Evolutionary conservation across 768 basidiomycete species (phyloP), one percentile per base, ranked within the genome.

Genomic region (Calocera viscosa): DNA sequence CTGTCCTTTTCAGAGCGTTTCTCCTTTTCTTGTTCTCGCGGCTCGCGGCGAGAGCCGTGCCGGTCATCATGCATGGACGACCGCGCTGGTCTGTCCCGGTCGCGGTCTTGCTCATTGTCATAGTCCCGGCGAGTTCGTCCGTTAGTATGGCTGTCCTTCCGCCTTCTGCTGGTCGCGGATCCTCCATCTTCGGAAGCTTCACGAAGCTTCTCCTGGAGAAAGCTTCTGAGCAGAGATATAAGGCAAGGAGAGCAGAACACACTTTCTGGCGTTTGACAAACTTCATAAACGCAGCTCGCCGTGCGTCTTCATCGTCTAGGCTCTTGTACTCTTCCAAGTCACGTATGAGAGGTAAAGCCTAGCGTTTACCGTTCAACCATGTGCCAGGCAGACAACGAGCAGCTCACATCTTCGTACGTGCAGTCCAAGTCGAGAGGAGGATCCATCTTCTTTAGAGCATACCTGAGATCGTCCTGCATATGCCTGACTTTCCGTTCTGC

Each of bases 401-500:
- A 28, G 76, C 85, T 66, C 70, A 91, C 94, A 71, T 89, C 85
- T 71, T 97, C 94, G 72, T 88, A 98, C 0, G 87, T 74, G 66
- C 86, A 73, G 32, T 77, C 84, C 63, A 94, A 75, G 70, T 95
- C 91, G 40, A 97, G 76, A 1, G 90, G 83, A 63, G 94, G 90
- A 0, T 89, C 75, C 7, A 95, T 79, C 74, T 95, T 95, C 78
- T 90, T 93, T 70, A 97, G 80, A 0, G 94, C 96, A 77, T 98
- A 96, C 5, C 96, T 87, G 39, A 99, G 80, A 73, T 98, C 96
- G 76, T 99, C 96, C 72, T 96, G 91, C 69, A 92, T 77, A 75
- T 95, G 90, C 30, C 94, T 83, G 67, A 88, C 85, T 72, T 83
- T 86, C 67, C 93, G 82, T 76, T 98, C 96, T 0, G 86, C 78